These are phyloP conservation scores for Solanum raphanifolium DNA, from an alignment of 257 asterid genomes.

Conservation along the genomic window DNA sequence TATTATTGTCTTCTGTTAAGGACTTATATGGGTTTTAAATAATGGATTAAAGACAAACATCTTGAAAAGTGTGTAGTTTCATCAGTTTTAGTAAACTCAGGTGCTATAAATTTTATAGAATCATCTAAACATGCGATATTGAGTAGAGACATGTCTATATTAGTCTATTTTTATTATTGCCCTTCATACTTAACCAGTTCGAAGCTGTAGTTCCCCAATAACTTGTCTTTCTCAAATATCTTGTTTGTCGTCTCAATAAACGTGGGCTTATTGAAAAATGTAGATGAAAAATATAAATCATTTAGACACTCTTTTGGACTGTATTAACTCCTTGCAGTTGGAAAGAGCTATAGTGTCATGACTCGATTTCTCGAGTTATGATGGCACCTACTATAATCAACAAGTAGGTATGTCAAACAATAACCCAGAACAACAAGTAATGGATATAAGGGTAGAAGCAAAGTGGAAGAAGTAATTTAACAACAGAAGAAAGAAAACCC, in stretches of 20 bases:
- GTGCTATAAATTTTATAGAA: too few relatives aligned
- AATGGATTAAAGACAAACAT: background rate
- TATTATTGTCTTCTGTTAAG: background rate
- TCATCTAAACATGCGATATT: background rate
- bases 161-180: background rate
- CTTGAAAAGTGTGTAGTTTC: background rate
- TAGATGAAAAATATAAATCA: background rate
- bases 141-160: background rate
- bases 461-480: too few relatives aligned
- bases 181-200: background rate
- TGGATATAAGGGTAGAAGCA: too few relatives aligned
- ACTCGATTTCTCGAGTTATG: too few relatives aligned
- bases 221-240: background rate
- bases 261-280: background rate
- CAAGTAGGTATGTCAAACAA: too few relatives aligned
- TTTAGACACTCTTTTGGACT: background rate
- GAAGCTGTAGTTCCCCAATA: background rate
- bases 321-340: background rate
- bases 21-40: background rate
- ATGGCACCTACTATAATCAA: too few relatives aligned
- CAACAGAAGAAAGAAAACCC: too few relatives aligned
- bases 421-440: too few relatives aligned
- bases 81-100: background rate
- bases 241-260: background rate
- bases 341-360: background rate